phyloP scores from a whole-genome alignment of 345 rosid species.

The Orychophragmus violaceus region DNA sequence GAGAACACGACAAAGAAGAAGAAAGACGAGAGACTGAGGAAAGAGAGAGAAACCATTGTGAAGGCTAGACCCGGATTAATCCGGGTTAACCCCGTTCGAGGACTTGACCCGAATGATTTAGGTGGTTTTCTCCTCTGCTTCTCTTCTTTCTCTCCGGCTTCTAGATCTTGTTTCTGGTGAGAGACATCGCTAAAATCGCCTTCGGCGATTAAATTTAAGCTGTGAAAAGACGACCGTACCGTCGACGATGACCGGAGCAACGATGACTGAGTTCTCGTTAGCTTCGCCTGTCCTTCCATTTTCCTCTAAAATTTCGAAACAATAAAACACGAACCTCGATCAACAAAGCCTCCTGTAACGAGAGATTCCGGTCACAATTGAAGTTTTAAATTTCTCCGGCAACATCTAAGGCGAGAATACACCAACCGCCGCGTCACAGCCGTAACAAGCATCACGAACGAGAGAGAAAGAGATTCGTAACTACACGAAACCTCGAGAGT shows the following conservation, averaged over 20 bases:
- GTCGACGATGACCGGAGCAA: constrained; percentile 82
- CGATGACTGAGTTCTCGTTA: constrained; percentile 74
- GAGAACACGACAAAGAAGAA: constrained; percentile 51
- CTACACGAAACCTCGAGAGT: neutral
- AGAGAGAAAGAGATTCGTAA: neutral
- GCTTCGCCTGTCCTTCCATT: constrained; percentile 71
- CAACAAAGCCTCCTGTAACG: constrained; percentile 22
- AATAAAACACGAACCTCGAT: neutral
- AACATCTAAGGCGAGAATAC: neutral
- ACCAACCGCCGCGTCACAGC: constrained; percentile 9
- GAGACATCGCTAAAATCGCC: constrained; percentile 34
- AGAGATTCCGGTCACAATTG: constrained; percentile 41
- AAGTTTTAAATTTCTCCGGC: constrained; percentile 35
- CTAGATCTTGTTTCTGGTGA: constrained; percentile 24
- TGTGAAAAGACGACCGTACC: constrained; percentile 76
- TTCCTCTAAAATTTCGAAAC: neutral
- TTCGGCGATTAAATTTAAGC: constrained; percentile 52
- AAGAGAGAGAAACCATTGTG: constrained; percentile 50
- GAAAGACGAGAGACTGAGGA: constrained; percentile 42
- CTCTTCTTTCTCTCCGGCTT: constrained; percentile 40
- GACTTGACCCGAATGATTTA: constrained; percentile 42
- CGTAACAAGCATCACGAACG: constrained; percentile 15
- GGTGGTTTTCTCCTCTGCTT: constrained; percentile 32
- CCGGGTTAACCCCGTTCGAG: constrained; percentile 45
- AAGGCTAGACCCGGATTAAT: constrained; percentile 49